A percentile compares a stretch with the other conserved stretches of the same genome.
Evolutionary conservation across 495 filamentous ascomycete species (phyloP).

Genomic region (Penicillium dipodomyicola): DNA sequence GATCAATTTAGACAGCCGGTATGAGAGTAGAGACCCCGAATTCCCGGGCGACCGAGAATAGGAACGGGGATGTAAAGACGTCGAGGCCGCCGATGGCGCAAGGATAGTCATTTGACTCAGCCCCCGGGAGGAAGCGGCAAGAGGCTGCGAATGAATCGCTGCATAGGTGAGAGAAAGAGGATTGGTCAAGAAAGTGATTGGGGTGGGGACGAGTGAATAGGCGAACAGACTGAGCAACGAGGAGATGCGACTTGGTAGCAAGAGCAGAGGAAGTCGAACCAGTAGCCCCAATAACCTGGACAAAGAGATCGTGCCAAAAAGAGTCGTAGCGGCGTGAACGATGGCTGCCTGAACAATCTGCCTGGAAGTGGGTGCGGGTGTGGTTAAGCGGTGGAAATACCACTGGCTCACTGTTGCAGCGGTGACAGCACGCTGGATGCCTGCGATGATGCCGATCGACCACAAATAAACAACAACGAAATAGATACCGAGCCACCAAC

Average conservation of each 20-base stretch:
- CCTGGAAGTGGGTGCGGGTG: conserved; percentile 69
- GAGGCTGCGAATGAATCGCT: conserved; percentile 85
- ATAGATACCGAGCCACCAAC: conserved; percentile 86
- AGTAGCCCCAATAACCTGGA: conserved; percentile 76
- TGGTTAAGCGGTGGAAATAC: conserved; percentile 93
- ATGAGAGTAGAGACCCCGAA: conserved; percentile 58
- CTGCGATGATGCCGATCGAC: conserved; percentile 81
- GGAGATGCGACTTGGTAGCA: conserved; percentile 72
- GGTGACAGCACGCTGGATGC: conserved; percentile 85
- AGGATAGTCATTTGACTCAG: conserved; percentile 77
- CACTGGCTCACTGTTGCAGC: conserved; percentile 96
- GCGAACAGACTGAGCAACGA: conserved; percentile 60
- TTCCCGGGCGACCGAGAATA: conserved; percentile 41
- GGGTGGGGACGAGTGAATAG: conserved; percentile 78
- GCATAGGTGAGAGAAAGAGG: conserved; percentile 89
- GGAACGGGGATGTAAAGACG: conserved; percentile 48
- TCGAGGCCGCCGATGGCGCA: conserved; percentile 54
- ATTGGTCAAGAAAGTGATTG: conserved; percentile 80
- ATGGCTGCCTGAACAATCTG: conserved; percentile 81
- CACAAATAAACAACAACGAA: conserved; percentile 94
- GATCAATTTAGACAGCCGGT: conserved; percentile 85
- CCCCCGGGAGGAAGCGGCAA: conserved; percentile 70
- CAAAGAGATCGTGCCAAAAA: conserved; percentile 91
- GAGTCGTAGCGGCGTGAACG: conserved; percentile 71
- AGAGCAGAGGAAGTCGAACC: conserved; percentile 79